Conservation (phyloP, 164 flowering plant genomes). For the Piper longum region DNA sequence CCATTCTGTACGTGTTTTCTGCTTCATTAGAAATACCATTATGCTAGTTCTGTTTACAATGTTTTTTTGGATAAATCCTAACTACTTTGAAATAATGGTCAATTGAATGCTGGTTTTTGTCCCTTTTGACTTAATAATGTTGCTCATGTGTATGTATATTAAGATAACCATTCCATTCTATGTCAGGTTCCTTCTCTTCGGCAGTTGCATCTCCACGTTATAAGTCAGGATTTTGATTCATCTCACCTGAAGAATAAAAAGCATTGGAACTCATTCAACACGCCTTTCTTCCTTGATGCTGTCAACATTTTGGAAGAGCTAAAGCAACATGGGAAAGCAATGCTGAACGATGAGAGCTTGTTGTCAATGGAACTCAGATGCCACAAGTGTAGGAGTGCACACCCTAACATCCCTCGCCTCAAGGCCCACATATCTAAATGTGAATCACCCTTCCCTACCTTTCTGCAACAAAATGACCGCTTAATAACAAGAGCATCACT, state of each 20-base stretch:
- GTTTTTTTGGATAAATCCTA: too few species aligned
- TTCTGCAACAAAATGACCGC: constrained; percentile 38
- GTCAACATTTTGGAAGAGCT: constrained; percentile 69
- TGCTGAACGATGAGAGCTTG: constrained; percentile 25
- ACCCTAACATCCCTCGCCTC: constrained; percentile 78
- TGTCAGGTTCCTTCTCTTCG: constrained; percentile 86
- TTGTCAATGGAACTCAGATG: constrained; percentile 74
- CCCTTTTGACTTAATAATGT: neutral
- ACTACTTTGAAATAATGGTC: too few species aligned
- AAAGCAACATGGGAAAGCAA: constrained; percentile 28
- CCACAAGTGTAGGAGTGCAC: constrained; percentile 79
- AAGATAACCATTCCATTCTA: too few species aligned
- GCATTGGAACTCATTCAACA: constrained; percentile 88
- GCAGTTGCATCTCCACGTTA: constrained; percentile 87
- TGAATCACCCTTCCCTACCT: constrained; percentile 37
- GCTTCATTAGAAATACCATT: neutral
- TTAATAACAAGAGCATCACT: constrained; percentile 12
- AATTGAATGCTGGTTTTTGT: neutral
- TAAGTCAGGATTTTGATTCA: constrained; percentile 89
- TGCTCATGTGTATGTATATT: neutral
- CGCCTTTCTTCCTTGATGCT: constrained; percentile 72
- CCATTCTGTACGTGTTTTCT: constrained; percentile 48
- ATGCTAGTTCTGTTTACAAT: neutral
- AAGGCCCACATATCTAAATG: constrained; percentile 66
- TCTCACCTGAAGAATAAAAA: constrained; percentile 69